phyloP scores from a whole-genome alignment of 129 eudicot genomes.

The Cynara cardunculus region DNA sequence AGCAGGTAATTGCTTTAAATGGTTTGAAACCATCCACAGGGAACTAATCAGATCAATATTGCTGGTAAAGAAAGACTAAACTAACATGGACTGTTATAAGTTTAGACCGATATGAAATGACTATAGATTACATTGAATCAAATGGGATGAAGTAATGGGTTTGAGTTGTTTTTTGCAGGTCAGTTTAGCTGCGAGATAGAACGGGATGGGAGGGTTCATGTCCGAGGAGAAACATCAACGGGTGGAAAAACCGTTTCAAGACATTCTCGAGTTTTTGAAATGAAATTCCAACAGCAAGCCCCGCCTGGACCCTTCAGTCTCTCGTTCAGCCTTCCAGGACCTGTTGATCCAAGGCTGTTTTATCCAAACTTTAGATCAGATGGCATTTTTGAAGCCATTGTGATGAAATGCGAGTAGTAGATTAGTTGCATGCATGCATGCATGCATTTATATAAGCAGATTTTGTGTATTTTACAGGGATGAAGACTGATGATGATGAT shows the following conservation, averaged over 20 bases:
- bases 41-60: no score
- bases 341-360: slow-evolving; percentile 84
- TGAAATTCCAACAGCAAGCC: slow-evolving; percentile 68
- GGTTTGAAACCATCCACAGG: no score
- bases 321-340: slow-evolving; percentile 74
- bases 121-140: no score
- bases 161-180: slow-evolving; percentile 40
- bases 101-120: no score
- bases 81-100: no score
- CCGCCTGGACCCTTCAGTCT: slow-evolving; percentile 80
- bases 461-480: background rate
- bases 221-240: slow-evolving; percentile 66
- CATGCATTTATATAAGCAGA: no score
- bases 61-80: no score
- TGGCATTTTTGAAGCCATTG: slow-evolving; percentile 83
- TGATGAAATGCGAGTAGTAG: slow-evolving; percentile 45
- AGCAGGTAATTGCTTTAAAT: no score
- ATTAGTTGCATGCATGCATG: background rate
- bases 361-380: slow-evolving; percentile 70
- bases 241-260: slow-evolving; percentile 58
- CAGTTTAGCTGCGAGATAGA: slow-evolving; percentile 77
- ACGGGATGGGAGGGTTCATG: slow-evolving; percentile 54
- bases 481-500: background rate
- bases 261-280: slow-evolving; percentile 64
- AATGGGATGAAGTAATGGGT: no score